Evolutionary conservation across 305 asterid species (phyloP), one percentile per base, ranked within the genome.

Genomic region (Solanum chacoense): DNA sequence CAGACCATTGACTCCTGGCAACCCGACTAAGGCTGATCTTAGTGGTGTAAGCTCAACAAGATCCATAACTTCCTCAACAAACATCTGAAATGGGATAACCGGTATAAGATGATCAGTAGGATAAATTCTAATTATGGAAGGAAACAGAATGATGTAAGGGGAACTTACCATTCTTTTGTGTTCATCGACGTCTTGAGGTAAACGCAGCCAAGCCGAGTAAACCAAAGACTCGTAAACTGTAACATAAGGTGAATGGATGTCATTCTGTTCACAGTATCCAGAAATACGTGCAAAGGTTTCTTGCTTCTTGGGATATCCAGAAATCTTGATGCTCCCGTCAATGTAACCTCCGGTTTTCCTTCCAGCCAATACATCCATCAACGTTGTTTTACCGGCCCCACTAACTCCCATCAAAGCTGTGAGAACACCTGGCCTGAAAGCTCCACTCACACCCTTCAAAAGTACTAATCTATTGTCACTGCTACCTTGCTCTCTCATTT

Each of bases 211-310:
- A 37, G 93, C 91, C 1, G 93, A 91, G 90, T 91, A 91, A 8
- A 90, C 42, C 40, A 91, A 85, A 6, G 93, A 91, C 85, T 91
- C 93, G 11, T 87, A 37, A 34, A 91, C 90, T 20, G 93, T 91
- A 8, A 91, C 93, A 42, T 86, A 91, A 24, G 93, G 93, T 76
- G 93, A 91, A 83, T 91, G 93, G 34, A 91, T 91, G 71, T 91
- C 93, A 63, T 91, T 90, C 69, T 91, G 93, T 79, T 91, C 93
- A 87, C 93, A 90, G 85, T 91, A 91, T 40, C 93, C 93, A 55
- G 93, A 88, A 36, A 91, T 89, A 24, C 93, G 87, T n/a, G 93
- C 92, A 87, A 91, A 91, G 0, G 93, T 91, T 50, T 91, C 92
- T 79, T 91, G 93, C 16, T 91, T 87, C 88, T 91, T 91, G 32